Conservation (phyloP, 306 rosid genomes). For the Myrica gale region DNA sequence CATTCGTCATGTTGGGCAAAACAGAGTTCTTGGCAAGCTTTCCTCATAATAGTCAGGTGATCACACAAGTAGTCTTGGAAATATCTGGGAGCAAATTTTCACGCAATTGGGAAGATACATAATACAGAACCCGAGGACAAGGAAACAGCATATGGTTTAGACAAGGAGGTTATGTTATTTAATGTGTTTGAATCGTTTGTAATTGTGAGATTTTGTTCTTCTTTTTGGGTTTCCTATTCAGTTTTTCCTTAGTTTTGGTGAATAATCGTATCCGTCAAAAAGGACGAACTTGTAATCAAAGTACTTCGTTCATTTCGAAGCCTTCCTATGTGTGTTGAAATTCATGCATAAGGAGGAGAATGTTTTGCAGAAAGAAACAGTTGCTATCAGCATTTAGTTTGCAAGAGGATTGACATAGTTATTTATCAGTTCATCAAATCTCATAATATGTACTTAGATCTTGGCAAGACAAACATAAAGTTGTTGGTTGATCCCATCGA, state of each 20-base stretch:
- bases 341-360: neutral
- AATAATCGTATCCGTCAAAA: constrained; percentile 47
- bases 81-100: constrained; percentile 22
- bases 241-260: constrained; percentile 40
- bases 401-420: neutral
- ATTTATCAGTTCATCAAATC: neutral
- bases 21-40: constrained; percentile 35
- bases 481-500: neutral
- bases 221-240: constrained; percentile 35
- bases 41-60: constrained; percentile 2
- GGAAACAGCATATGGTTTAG: constrained; percentile 44
- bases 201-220: constrained; percentile 55
- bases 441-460: neutral
- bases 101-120: constrained; percentile 22
- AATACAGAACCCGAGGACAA: constrained; percentile 37
- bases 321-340: neutral
- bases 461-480: neutral
- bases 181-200: constrained; percentile 45
- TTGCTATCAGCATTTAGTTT: neutral
- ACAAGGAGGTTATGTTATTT: constrained; percentile 40
- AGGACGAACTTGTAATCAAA: constrained; percentile 48
- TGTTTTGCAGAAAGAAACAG: neutral
- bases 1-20: constrained; percentile 30
- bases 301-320: constrained; percentile 22
- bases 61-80: constrained; percentile 25